Percentiles rank a stretch among this genome's conserved stretches.
Evolutionary conservation across 176 grass and related monocot genomes (phyloP).

Genomic region (maize (Zea mays)): Zm-B73-REFERENCE-NAM-5.0 NC_050097.1:2779001-2779500

Average conservation of each 20-base stretch:
- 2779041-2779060: background rate
- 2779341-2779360: background rate
- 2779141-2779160: too few species aligned
- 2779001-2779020: background rate
- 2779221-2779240: background rate
- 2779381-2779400: background rate
- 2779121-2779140: background rate
- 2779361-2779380: background rate
- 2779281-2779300: background rate
- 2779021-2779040: background rate
- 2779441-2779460: background rate
- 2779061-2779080: background rate
- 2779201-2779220: background rate
- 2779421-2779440: slow-evolving; percentile 18
- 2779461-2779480: background rate
- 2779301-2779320: too few species aligned
- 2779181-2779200: background rate
- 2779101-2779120: background rate
- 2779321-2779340: background rate
- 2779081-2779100: background rate
- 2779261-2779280: background rate
- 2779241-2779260: too few species aligned
- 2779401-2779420: background rate
- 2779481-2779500: slow-evolving; percentile 5
- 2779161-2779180: background rate